Evolutionary conservation across 768 basidiomycete genomes (phyloP).

Genomic region (Termitomyces sp.): DNA sequence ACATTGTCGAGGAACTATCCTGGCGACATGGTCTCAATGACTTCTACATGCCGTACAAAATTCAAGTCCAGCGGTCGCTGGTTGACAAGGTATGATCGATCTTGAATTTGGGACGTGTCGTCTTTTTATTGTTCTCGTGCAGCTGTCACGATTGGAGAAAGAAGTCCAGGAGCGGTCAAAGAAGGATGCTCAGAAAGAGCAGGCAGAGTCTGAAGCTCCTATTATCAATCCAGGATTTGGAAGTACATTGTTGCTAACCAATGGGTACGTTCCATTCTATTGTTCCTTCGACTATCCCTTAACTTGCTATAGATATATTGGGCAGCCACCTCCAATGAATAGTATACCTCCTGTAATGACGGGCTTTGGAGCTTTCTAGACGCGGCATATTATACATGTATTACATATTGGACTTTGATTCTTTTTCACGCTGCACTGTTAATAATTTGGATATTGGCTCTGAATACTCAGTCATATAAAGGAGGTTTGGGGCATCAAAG

Average conservation of each 20-base stretch:
- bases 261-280: conserved; percentile 49
- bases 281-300: conserved; percentile 2
- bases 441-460: neutral
- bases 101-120: neutral
- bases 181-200: conserved; percentile 86
- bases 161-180: conserved; percentile 84
- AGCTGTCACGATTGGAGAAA: conserved; percentile 80
- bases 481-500: neutral
- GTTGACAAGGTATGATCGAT: conserved; percentile 57
- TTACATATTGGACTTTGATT: conserved; percentile 24
- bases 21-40: conserved; percentile 97
- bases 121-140: neutral
- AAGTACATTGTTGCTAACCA: conserved; percentile 60
- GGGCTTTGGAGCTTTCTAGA: conserved; percentile 44
- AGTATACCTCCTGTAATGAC: conserved; percentile 71
- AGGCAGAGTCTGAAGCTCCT: conserved; percentile 78
- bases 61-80: conserved; percentile 79
- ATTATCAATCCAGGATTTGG: conserved; percentile 82
- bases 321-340: conserved; percentile 67
- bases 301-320: conserved; percentile 40
- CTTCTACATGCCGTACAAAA: conserved; percentile 95
- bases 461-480: neutral
- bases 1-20: conserved; percentile 89
- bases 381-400: conserved; percentile 19
- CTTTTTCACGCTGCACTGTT: conserved; percentile 1